Evolutionary conservation across 2,329 filamentous ascomycete species (phyloP), one percentile per base, ranked within the genome.

Genomic region (Fusarium ramigenum): DNA sequence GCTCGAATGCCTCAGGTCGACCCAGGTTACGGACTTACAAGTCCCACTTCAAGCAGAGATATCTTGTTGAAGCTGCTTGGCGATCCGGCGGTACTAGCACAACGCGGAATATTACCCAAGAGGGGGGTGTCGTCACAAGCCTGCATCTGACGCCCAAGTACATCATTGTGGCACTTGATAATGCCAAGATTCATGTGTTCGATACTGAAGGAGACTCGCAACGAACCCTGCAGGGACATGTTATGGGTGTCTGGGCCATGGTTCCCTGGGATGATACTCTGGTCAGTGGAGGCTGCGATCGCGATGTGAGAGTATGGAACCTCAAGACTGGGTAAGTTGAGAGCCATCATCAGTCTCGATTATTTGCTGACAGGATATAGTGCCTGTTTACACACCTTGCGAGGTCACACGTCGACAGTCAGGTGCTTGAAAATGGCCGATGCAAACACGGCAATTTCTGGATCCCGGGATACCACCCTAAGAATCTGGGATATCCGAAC

Each of bases 231-330:
- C 93, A 96, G 79, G 96, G 96, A 16, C 96, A 99, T 84, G 93
- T 98, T 49, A 99, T 99, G 96, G 96, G 96, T 44, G 96, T 99
- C 25, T 99, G 96, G 96, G 96, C 96, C 54, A 98, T 99, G 96
- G 95, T 99, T 30, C 96, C 96, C 11, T 98, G 95, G 93, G 96
- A 94, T 67, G 96, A 99, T 81, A 93, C 94, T 60, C 87, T 99
- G 69, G 96, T 99, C 68, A 98, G 95, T 78, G 96, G 96, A 77
- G 96, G 96, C 10, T 99, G 96, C 81, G 96, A 99, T 84, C 90
- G 96, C 69, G 96, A 99, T 80, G 96, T 99, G 34, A 90, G 96
- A 64, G 96, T 99, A 10, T 99, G 96, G 96, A 93, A 99, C 79
- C 91, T 99, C 86, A 91, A 92, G 57, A 97, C 94, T 69, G 96